These are phyloP conservation scores for Pestalotiopsis fici DNA, from an alignment of 2,329 filamentous ascomycete genomes.

Conservation along the genomic window DNA sequence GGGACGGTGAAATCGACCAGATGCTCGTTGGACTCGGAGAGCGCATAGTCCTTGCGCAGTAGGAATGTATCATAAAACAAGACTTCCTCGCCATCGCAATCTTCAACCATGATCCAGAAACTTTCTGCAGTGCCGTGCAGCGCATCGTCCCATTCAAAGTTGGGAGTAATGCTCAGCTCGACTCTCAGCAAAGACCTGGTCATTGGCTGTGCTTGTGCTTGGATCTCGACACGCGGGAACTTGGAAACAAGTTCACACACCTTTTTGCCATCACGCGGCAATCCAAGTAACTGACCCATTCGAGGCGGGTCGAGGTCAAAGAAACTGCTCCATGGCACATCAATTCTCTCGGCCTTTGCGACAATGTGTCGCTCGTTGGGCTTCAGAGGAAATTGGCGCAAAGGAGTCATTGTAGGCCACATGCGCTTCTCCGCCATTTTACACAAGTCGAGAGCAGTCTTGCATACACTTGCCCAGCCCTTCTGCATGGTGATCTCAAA, in stretches of 20 bases:
- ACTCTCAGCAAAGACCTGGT: slow-evolving; percentile 91
- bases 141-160: slow-evolving; percentile 92
- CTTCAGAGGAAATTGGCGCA: slow-evolving; percentile 85
- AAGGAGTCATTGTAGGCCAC: slow-evolving; percentile 98
- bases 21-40: slow-evolving; percentile 87
- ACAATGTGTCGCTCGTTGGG: slow-evolving; percentile 72
- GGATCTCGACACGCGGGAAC: slow-evolving; percentile 89
- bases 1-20: slow-evolving; percentile 94
- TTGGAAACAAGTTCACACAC: slow-evolving; percentile 88
- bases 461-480: slow-evolving; percentile 91
- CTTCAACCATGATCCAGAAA: slow-evolving; percentile 97
- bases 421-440: slow-evolving; percentile 99
- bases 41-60: slow-evolving; percentile 84
- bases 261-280: slow-evolving; percentile 83
- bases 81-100: slow-evolving; percentile 95
- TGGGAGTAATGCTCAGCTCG: slow-evolving; percentile 88
- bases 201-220: slow-evolving; percentile 92
- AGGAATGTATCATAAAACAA: slow-evolving; percentile 94
- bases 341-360: slow-evolving; percentile 90
- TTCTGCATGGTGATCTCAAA: slow-evolving; percentile 98
- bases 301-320: slow-evolving; percentile 95
- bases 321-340: slow-evolving; percentile 90
- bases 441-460: slow-evolving; percentile 89
- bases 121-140: slow-evolving; percentile 86
- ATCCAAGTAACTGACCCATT: slow-evolving; percentile 90